phyloP scores from a whole-genome alignment of 768 basidiomycete species.

The Mycena latifolia region DNA sequence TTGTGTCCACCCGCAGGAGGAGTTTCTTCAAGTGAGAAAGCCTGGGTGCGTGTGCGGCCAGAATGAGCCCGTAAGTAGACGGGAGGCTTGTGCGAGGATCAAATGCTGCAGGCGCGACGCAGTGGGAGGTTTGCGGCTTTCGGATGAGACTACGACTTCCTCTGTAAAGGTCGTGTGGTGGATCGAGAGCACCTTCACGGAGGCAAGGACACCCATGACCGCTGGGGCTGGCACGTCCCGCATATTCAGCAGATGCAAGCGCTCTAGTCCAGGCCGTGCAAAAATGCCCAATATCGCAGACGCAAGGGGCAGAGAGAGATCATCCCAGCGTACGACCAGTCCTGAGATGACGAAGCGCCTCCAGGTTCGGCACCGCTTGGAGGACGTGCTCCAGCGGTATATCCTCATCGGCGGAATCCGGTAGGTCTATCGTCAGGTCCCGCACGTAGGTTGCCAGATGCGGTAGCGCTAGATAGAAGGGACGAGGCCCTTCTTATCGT shows the following conservation, averaged over 20 bases:
- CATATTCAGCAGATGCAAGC: conserved; percentile 24
- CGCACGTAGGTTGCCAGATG: conserved; percentile 29
- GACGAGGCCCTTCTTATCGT: conserved; percentile 6
- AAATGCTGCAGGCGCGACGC: conserved; percentile 2
- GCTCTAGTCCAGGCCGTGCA: conserved; percentile 1
- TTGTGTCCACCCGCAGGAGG: neutral
- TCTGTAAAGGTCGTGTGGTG: conserved; percentile 9
- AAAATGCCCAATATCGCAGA: conserved; percentile 14
- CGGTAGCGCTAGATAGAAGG: conserved; percentile 24
- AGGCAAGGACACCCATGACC: conserved; percentile 1
- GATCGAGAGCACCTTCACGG: conserved; percentile 14
- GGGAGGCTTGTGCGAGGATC: neutral
- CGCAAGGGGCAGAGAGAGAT: neutral
- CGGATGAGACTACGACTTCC: neutral
- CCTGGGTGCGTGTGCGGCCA: conserved; percentile 5
- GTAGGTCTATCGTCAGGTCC: conserved; percentile 25
- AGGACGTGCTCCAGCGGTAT: conserved; percentile 9
- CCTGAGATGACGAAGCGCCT: conserved; percentile 30
- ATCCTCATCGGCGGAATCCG: conserved; percentile 30
- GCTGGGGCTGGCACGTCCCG: neutral
- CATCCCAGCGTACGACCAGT: conserved; percentile 11
- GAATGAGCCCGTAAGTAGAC: conserved; percentile 3
- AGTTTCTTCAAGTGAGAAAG: too few species aligned
- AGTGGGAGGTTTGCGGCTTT: neutral
- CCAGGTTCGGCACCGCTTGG: conserved; percentile 11